Evolutionary conservation across 345 rosid species (phyloP).

Genomic region (Excoecaria cochinchinensis): DNA sequence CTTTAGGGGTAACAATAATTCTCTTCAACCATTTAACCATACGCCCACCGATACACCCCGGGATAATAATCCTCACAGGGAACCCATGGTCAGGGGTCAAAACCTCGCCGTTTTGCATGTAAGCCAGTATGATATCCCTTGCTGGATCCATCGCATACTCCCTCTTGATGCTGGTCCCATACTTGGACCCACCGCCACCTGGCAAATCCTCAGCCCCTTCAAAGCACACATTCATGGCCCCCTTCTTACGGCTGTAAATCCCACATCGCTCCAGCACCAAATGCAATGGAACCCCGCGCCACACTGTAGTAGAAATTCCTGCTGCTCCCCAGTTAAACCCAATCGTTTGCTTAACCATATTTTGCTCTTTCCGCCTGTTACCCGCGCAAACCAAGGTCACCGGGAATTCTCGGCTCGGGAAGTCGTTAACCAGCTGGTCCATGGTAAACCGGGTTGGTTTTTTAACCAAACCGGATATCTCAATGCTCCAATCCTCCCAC

Average conservation of each 20-base stretch:
- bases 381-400: conserved; percentile 90
- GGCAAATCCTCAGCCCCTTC: conserved; percentile 96
- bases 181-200: conserved; percentile 92
- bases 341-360: conserved; percentile 76
- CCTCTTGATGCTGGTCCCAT: conserved; percentile 70
- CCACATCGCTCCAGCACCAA: conserved; percentile 74
- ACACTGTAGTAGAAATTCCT: conserved; percentile 74
- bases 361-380: conserved; percentile 87
- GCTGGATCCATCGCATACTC: conserved; percentile 85
- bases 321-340: conserved; percentile 97
- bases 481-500: conserved; percentile 77
- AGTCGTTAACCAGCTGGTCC: conserved; percentile 71
- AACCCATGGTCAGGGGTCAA: conserved; percentile 88
- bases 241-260: conserved; percentile 48
- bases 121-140: conserved; percentile 76
- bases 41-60: conserved; percentile 90
- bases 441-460: conserved; percentile 63
- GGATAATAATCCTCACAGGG: conserved; percentile 77
- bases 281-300: conserved; percentile 72
- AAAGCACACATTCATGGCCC: conserved; percentile 82
- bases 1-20: conserved; percentile 68
- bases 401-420: conserved; percentile 64
- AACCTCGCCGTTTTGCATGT: conserved; percentile 91
- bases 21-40: conserved; percentile 94
- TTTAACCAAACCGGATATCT: conserved; percentile 73